phyloP scores from a whole-genome alignment of 768 basidiomycete genomes.

The Tricholoma sp. region DNA sequence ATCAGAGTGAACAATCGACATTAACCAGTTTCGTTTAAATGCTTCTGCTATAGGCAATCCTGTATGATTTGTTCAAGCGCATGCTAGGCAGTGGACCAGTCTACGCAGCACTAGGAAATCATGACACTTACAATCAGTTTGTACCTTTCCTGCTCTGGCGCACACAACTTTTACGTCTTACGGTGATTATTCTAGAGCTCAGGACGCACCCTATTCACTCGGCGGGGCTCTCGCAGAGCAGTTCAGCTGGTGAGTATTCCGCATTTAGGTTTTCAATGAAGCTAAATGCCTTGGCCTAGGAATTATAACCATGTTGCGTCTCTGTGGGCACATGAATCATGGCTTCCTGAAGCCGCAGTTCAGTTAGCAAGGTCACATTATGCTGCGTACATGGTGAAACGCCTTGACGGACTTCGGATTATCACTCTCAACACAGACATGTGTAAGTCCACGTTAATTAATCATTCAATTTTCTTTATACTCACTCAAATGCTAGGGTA shows the following conservation, averaged over 20 bases:
- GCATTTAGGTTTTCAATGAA: neutral
- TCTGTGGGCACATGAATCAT: slow-evolving; percentile 67
- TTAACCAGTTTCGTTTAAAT: neutral
- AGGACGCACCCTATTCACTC: slow-evolving; percentile 58
- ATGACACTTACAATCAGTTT: slow-evolving; percentile 68
- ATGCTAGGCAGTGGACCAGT: slow-evolving; percentile 64
- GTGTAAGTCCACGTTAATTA: slow-evolving; percentile 39
- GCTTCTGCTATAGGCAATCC: slow-evolving; percentile 37
- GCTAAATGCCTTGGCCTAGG: slow-evolving; percentile 31
- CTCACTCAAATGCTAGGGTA: slow-evolving; percentile 25
- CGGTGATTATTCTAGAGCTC: slow-evolving; percentile 31
- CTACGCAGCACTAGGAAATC: slow-evolving; percentile 73
- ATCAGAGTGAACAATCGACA: neutral
- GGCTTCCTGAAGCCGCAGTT: slow-evolving; percentile 58
- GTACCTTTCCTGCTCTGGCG: slow-evolving; percentile 10
- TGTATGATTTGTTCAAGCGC: slow-evolving; percentile 64
- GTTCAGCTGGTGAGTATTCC: slow-evolving; percentile 52
- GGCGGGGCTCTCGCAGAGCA: slow-evolving; percentile 50
- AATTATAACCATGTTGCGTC: slow-evolving; percentile 71
- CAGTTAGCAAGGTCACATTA: slow-evolving; percentile 63
- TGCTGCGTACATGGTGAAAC: slow-evolving; percentile 65
- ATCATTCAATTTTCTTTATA: slow-evolving; percentile 1
- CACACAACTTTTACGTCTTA: neutral
- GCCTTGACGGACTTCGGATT: slow-evolving; percentile 60
- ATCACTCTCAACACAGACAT: slow-evolving; percentile 76